Evolutionary conservation across 2,329 filamentous ascomycete species (phyloP).

Genomic region (Sarocladium strictum): DNA sequence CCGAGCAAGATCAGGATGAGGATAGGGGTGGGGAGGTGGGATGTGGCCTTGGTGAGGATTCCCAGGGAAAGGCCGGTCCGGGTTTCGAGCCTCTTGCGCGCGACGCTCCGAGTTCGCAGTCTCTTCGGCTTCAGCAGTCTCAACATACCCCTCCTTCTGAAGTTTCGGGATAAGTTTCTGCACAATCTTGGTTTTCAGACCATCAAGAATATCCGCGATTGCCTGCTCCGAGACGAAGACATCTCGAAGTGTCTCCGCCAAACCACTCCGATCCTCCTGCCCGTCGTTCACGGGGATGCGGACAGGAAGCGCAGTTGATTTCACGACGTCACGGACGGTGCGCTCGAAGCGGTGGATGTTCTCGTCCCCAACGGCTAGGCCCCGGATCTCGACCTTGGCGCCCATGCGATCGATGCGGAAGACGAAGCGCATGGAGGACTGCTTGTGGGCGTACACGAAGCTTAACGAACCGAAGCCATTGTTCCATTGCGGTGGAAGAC

Average conservation of each 20-base stretch:
- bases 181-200: slow-evolving; percentile 74
- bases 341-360: slow-evolving; percentile 75
- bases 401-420: slow-evolving; percentile 79
- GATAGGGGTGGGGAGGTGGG: slow-evolving; percentile 53
- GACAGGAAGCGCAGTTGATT: slow-evolving; percentile 48
- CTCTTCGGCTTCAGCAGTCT: slow-evolving; percentile 39
- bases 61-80: slow-evolving; percentile 27
- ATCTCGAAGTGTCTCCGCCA: slow-evolving; percentile 43
- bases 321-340: slow-evolving; percentile 65
- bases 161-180: slow-evolving; percentile 76
- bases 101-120: slow-evolving; percentile 34
- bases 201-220: slow-evolving; percentile 61
- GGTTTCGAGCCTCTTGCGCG: slow-evolving; percentile 32
- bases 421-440: slow-evolving; percentile 79
- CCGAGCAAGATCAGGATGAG: slow-evolving; percentile 48
- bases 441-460: slow-evolving; percentile 81
- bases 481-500: slow-evolving; percentile 78
- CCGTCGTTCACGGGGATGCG: slow-evolving; percentile 44
- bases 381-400: slow-evolving; percentile 76
- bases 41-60: slow-evolving; percentile 51
- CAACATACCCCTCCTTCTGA: slow-evolving; percentile 73
- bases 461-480: slow-evolving; percentile 61
- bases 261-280: slow-evolving; percentile 43
- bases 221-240: slow-evolving; percentile 70
- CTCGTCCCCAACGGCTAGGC: slow-evolving; percentile 73